Evolutionary conservation across 345 rosid genomes (phyloP).

Genomic region (Brassica carinata): DNA sequence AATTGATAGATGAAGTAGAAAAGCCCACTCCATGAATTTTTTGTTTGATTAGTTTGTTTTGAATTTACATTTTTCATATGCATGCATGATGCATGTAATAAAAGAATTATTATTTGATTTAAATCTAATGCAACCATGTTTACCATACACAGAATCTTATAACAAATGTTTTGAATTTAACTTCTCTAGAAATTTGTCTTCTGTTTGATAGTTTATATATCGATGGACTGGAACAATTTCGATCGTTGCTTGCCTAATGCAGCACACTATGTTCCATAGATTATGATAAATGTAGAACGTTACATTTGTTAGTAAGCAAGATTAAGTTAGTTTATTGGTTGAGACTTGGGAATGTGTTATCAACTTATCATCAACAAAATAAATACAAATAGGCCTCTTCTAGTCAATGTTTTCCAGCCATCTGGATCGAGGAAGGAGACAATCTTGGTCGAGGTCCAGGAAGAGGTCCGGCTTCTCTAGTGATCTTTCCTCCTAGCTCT

Average conservation of each 20-base stretch:
- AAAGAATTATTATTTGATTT: too few species aligned
- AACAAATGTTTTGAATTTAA: not conserved
- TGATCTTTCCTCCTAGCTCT: conserved; percentile 94
- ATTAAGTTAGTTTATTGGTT: not conserved
- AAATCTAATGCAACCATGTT: too few species aligned
- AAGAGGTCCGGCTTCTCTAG: conserved; percentile 81
- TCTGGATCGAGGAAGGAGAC: conserved; percentile 85
- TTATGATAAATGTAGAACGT: not conserved
- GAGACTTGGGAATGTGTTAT: conserved; percentile 1
- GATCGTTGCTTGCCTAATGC: too few species aligned
- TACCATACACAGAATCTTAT: too few species aligned
- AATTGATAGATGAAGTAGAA: not conserved
- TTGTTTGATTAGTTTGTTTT: too few species aligned
- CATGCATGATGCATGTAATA: not conserved
- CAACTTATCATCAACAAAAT: not conserved
- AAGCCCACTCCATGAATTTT: not conserved
- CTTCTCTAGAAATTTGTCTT: not conserved
- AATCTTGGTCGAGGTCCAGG: conserved; percentile 91
- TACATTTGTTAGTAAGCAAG: not conserved
- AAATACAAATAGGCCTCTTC: conserved; percentile 19
- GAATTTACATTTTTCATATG: too few species aligned
- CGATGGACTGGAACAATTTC: too few species aligned
- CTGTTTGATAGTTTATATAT: not conserved
- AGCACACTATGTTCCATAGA: not conserved
- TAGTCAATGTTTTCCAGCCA: conserved; percentile 78